phyloP scores from a whole-genome alignment of 306 rosid species.

The Glycine latifolia region DNA sequence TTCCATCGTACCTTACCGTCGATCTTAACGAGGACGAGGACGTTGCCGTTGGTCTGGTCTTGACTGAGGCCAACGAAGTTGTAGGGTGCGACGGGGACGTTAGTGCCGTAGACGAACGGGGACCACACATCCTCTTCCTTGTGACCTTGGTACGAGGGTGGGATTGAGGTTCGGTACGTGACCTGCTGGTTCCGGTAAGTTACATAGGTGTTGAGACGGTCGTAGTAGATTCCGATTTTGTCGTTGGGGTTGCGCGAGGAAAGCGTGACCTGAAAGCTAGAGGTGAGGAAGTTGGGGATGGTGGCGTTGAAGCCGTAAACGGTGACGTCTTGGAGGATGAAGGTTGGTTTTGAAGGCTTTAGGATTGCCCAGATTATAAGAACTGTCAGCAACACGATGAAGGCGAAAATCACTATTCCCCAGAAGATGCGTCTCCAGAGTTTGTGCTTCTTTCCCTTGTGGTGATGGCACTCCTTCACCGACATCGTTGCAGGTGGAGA shows the following conservation, averaged over 20 bases:
- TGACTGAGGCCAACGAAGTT: conserved; percentile 59
- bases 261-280: conserved; percentile 81
- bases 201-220: conserved; percentile 72
- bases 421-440: conserved; percentile 44
- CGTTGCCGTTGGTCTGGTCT: conserved; percentile 68
- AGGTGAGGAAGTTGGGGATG: conserved; percentile 74
- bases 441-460: conserved; percentile 47
- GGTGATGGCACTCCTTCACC: conserved; percentile 67
- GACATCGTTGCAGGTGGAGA: conserved; percentile 49
- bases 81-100: conserved; percentile 85
- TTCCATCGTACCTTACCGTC: conserved; percentile 89
- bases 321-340: conserved; percentile 93
- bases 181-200: conserved; percentile 76
- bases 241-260: conserved; percentile 85
- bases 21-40: conserved; percentile 58
- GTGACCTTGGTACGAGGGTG: conserved; percentile 88
- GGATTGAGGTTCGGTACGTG: conserved; percentile 75
- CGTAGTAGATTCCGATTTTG: conserved; percentile 87
- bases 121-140: conserved; percentile 86
- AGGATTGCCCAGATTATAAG: conserved; percentile 83
- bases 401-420: conserved; percentile 54
- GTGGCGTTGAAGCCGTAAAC: conserved; percentile 89
- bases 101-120: conserved; percentile 77
- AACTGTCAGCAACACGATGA: conserved; percentile 68
- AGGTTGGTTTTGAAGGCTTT: conserved; percentile 75